phyloP scores from a whole-genome alignment of 139 green algal genomes.

The Pedinophyceae sp. region DNA sequence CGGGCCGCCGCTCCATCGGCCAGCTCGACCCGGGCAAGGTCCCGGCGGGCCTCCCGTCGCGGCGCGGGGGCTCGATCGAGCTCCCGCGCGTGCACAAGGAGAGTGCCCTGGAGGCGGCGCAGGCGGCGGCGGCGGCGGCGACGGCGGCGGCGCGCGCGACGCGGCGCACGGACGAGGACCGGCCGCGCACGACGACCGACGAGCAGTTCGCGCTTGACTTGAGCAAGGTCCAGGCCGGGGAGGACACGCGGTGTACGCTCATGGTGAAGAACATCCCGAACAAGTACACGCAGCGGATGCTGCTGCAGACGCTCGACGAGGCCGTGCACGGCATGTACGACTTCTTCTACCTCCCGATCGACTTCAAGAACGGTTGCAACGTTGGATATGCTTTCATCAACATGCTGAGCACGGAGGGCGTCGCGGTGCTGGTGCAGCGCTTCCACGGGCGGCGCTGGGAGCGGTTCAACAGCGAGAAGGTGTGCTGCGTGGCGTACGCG shows the following conservation, averaged over 20 bases:
- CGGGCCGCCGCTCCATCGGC: too few relatives aligned
- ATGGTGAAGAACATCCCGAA: conserved; percentile 99
- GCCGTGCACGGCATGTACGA: conserved; percentile 71
- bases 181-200: too few relatives aligned
- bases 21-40: too few relatives aligned
- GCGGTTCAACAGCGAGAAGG: conserved; percentile 93
- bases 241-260: conserved; percentile 85
- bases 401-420: conserved; percentile 59
- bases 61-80: too few relatives aligned
- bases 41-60: too few relatives aligned
- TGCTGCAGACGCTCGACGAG: conserved; percentile 70
- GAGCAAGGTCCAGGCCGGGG: conserved; percentile 36
- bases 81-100: too few relatives aligned
- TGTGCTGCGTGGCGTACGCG: conserved; percentile 84
- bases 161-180: too few relatives aligned
- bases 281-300: conserved; percentile 99
- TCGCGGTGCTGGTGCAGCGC: conserved; percentile 62
- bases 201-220: too few relatives aligned
- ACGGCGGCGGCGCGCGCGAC: too few relatives aligned
- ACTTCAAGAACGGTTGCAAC: conserved; percentile 99
- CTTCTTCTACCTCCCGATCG: conserved; percentile 83
- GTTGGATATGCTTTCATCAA: conserved; percentile 99
- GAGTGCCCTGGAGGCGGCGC: too few relatives aligned
- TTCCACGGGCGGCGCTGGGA: conserved; percentile 91
- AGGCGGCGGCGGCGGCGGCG: too few relatives aligned